Percentiles rank a stretch among this genome's conserved stretches.
Conservation (phyloP, 208 protist species). For the Borovskyia barvae region DNA sequence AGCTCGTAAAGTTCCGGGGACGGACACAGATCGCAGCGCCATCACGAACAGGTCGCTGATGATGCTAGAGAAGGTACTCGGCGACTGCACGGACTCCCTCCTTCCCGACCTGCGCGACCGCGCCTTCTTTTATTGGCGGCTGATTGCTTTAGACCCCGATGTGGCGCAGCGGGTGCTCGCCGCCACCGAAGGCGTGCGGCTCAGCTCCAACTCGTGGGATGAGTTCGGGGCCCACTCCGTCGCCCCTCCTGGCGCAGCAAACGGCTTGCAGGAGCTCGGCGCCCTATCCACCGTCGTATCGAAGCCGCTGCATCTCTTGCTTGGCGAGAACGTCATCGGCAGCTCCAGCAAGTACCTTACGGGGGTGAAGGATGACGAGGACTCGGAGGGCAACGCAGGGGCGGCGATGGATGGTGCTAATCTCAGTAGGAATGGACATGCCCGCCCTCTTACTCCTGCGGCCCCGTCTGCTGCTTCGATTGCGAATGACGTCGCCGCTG, state of each 20-base stretch:
- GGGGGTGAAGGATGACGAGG: slow-evolving; percentile 9
- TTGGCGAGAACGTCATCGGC: slow-evolving; percentile 15
- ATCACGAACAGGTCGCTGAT: slow-evolving; percentile 35
- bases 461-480: too few relatives aligned
- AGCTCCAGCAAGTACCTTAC: slow-evolving; percentile 8
- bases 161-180: slow-evolving; percentile 88
- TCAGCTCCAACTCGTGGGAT: slow-evolving; percentile 6
- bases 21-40: neutral
- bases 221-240: neutral
- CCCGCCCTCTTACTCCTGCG: neutral
- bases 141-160: slow-evolving; percentile 92
- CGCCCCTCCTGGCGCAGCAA: neutral
- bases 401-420: slow-evolving; percentile 5
- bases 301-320: slow-evolving; percentile 29
- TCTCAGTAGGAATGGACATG: neutral
- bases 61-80: slow-evolving; percentile 84
- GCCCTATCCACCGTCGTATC: slow-evolving; percentile 34
- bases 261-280: slow-evolving; percentile 30
- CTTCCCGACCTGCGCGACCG: slow-evolving; percentile 97
- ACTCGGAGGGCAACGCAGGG: slow-evolving; percentile 22
- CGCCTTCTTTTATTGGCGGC: slow-evolving; percentile 98
- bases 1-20: slow-evolving; percentile 6
- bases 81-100: slow-evolving; percentile 80
- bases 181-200: slow-evolving; percentile 7
- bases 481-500: too few relatives aligned